Evolutionary conservation across 768 basidiomycete genomes (phyloP), one percentile per base, ranked within the genome.

Genomic region (Macrolepiota fuliginosa): DNA sequence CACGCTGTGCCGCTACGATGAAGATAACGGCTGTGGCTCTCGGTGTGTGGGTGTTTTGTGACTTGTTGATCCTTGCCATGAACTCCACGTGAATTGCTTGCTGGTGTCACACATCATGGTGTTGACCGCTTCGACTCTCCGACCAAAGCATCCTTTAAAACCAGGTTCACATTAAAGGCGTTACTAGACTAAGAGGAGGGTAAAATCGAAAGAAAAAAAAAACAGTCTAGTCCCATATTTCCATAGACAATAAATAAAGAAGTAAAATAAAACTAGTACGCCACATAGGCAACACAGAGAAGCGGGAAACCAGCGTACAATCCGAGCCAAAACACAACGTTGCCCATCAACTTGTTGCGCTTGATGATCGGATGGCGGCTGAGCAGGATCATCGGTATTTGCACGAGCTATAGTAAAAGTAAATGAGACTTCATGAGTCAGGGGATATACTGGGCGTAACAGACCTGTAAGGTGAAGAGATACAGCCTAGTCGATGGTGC

Each of bases 281-380:
- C 77, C 24, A 79, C 77, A 59, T 82, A 82, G 12, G 78, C 90
- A 19, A 96, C 92, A 64, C 94, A 96, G 15, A 99, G 83, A 58
- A 98, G 73, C 1, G 97, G 97, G 81, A 98, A 94, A 13, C 96
- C 96, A 5, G 88, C 87, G 67, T 90, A 92, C 25, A 98, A 81
- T 2, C 95, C 95, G 22, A 94, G 65, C 97, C 97, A 99, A 72
- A 99, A 98, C 35, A 96, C 85, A 50, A 94, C 73, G 63, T 92
- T 92, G 1, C 91, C 91, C 69, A 96, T 72, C 3, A 90, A 81
- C 67, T 87, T 90, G 76, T 96, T 96, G 63, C 83, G 80, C 72
- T 89, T 89, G 67, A 98, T 85, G 35, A 80, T 76, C 3, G 94
- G 89, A 10, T 90, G 76, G 1, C 92, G 83, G 22, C 93, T 90